Conservation (phyloP, 1,284 basidiomycete genomes). For the Marasmius tenuissimus region DNA sequence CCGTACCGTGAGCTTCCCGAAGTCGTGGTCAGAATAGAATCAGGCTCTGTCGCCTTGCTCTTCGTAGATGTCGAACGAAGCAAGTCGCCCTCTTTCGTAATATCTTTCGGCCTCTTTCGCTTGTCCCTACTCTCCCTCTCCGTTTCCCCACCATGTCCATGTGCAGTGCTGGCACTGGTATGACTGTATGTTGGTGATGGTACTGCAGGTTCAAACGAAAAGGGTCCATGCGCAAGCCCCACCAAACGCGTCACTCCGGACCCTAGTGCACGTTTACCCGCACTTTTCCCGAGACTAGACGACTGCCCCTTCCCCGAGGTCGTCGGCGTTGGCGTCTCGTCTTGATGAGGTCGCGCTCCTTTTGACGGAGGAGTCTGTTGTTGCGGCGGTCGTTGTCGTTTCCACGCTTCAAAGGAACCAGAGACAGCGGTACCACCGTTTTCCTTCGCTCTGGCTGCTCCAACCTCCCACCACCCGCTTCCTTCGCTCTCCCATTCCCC, state of each 20-base stretch:
- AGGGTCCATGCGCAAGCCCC: slow-evolving; percentile 40
- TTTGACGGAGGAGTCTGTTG: neutral
- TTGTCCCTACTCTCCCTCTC: slow-evolving; percentile 4
- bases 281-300: slow-evolving; percentile 35
- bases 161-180: slow-evolving; percentile 8
- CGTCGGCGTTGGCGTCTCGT: slow-evolving; percentile 22
- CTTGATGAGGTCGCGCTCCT: slow-evolving; percentile 6
- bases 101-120: neutral
- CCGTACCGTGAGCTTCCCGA: slow-evolving; percentile 29
- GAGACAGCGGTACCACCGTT: neutral
- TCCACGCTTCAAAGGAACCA: neutral
- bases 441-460: slow-evolving; percentile 15
- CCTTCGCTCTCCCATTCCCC: slow-evolving; percentile 19
- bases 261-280: slow-evolving; percentile 25
- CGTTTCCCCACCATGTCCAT: neutral
- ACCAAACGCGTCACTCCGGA: slow-evolving; percentile 26
- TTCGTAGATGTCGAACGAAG: neutral
- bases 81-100: slow-evolving; percentile 2
- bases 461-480: slow-evolving; percentile 33
- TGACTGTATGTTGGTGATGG: slow-evolving; percentile 35
- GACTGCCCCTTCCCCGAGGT: slow-evolving; percentile 19
- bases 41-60: slow-evolving; percentile 1
- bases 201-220: slow-evolving; percentile 49
- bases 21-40: neutral
- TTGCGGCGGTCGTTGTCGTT: neutral